Base-by-base conservation (phyloP, 352 stramenopile genomes). In the Phytophthora syringae region DNA sequence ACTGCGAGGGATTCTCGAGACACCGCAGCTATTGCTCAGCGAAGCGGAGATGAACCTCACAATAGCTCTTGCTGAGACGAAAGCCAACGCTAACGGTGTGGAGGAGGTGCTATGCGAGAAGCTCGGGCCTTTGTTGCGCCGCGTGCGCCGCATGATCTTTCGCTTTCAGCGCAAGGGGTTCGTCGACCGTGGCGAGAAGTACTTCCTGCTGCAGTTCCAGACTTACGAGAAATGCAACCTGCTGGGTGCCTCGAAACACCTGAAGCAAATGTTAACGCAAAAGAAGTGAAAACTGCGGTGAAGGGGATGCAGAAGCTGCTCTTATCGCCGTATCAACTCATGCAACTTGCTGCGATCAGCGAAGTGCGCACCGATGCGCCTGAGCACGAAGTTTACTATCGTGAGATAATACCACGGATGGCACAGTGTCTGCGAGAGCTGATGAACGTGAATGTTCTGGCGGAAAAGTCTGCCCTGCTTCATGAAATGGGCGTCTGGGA, bases 1-100 rank as follows among this genome's bases (percentile, higher is more conserved):
- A 37, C 56, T 92, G 6, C 83, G 77, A 36, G 60, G 51, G 6
- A 48, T 73, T 21, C 68, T 92, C 13, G 83, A 89, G 56, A 79
- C 77, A 10, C 77, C 81, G 2, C 64, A 79, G 25, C 55, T 92
- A 16, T 45, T 92, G 11, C 58, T 92, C 10, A 85, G 77, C 47
- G 68, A 77, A 36, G 62, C 75, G 13, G 83, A 92, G 56, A 76
- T 84, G 32, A 92, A 89, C 54, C 57, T 90, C 27, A 59, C 82
- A 0, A 37, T 87, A 25, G 71, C 70, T 27, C 69, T 90, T 3
- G 81, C 66, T 5, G 67, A 77, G 21, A 68, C 67, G 5, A 64
- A 58, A 37, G 30, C 43, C 3, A 60, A 75, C 21, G 21, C 67
- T 7, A 79, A 62, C 9, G 67, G 67, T 1, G 47, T 71, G 0